These are phyloP conservation scores for Hyphopichia fennica DNA, from an alignment of 1,139 yeast species.

Conservation along the genomic window DNA sequence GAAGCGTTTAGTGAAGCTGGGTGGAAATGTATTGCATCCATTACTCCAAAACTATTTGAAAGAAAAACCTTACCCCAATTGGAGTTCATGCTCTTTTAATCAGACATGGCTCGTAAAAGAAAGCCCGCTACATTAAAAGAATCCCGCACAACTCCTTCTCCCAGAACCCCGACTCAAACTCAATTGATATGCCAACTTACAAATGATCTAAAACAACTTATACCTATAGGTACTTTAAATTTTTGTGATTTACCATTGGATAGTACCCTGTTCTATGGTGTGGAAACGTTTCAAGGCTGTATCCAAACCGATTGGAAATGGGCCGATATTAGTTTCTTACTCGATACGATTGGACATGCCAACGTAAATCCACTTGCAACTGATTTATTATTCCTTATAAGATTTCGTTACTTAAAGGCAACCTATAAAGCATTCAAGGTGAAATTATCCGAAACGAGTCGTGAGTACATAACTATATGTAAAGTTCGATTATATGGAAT, in stretches of 20 bases:
- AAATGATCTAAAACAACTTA: slow-evolving; percentile 38
- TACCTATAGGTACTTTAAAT: slow-evolving; percentile 51
- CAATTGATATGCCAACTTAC: slow-evolving; percentile 11
- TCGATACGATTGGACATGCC: slow-evolving; percentile 9
- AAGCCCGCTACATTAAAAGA: neutral
- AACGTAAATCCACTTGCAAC: slow-evolving; percentile 20
- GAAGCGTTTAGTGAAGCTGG: no score
- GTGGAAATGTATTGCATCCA: no score
- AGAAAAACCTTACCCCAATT: neutral
- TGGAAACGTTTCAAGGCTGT: slow-evolving; percentile 1
- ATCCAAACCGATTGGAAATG: slow-evolving; percentile 46
- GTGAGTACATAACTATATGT: slow-evolving; percentile 14
- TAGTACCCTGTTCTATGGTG: slow-evolving; percentile 19
- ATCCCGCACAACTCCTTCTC: neutral
- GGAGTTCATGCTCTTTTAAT: neutral
- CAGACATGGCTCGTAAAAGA: neutral
- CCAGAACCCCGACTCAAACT: no score
- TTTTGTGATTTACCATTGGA: slow-evolving; percentile 39
- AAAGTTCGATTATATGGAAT: slow-evolving; percentile 50
- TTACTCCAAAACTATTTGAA: neutral
- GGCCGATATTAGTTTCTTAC: slow-evolving; percentile 41
- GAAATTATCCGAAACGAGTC: neutral
- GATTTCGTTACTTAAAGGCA: slow-evolving; percentile 39
- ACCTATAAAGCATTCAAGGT: slow-evolving; percentile 36
- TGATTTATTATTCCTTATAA: slow-evolving; percentile 41